Evolutionary conservation across 2,329 filamentous ascomycete species (phyloP), one percentile per base, ranked within the genome.

Genomic region (Trichoderma brevicompactum): DNA sequence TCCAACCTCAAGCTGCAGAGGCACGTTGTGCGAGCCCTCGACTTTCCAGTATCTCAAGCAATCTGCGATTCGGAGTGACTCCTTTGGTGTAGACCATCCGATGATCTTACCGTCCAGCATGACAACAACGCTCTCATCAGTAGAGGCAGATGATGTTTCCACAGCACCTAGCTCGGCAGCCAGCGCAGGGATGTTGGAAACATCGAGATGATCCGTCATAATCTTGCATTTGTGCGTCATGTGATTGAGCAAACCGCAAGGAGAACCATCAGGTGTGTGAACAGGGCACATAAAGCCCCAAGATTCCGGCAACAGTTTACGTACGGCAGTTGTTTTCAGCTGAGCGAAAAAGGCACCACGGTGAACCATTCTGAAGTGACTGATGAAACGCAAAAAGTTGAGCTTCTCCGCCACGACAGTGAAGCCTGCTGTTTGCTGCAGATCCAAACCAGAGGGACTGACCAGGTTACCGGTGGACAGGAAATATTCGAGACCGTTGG

Each of bases 251-350:
- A 99, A 83, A 75, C 95, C 95, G 77, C 95, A 99, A 67, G 95
- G 95, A 73, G 91, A 86, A 80, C 95, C 95, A 85, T 99, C 95
- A 68, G 95, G 95, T 5, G 95, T 99, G 78, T 99, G 95, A 2
- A 98, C 94, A 17, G 95, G 95, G 74, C 95, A 99, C 70, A 99
- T 82, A 80, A 97, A 99, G 7, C 95, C 95, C 95, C 95, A 99
- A 71, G 93, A 97, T 76, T 99, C 95, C 2, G 95, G 95, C 19
- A 98, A 81, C 71, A 99, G 82, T 78, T 98, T 99, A 81, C 95
- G 88, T 58, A 99, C 95, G 0, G 95, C 95, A 0, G 95, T 99
- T 0, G 95, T 99, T 80, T 97, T 98, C 69, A 99, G 80, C 76
- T 98, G 92, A 3, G 95, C 95, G 77, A 99, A 99, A 85, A 99